Evolutionary conservation across 805 yeast genomes (phyloP).

Genomic region (Komagataella populi): DNA sequence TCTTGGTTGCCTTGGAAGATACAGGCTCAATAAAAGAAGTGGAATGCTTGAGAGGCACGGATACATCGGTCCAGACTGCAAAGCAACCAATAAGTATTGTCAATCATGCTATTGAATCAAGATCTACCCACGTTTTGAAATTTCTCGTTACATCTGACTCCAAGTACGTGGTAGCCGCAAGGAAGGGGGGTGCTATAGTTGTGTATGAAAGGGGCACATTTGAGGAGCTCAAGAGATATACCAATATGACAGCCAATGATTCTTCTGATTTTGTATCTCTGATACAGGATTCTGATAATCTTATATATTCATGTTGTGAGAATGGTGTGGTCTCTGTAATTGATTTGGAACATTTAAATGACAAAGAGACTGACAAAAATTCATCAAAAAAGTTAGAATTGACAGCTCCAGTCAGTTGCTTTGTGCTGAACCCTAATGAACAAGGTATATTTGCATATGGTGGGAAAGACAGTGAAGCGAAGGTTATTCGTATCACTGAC

Average conservation of each 20-base stretch:
- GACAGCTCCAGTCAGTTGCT: constrained; percentile 34
- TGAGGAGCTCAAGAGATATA: constrained; percentile 7
- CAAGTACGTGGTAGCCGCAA: constrained; percentile 24
- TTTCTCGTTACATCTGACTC: constrained; percentile 15
- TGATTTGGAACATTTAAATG: constrained; percentile 7
- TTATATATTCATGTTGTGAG: constrained; percentile 19
- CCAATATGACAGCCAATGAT: constrained; percentile 4
- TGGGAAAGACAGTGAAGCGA: constrained; percentile 72
- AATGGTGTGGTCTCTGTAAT: constrained; percentile 18
- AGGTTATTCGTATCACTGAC: constrained; percentile 24
- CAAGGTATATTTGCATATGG: constrained; percentile 60
- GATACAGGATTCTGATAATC: constrained; percentile 9
- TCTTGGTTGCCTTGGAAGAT: constrained; percentile 53
- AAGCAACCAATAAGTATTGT: constrained; percentile 44
- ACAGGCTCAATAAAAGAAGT: constrained; percentile 55
- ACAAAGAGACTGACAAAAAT: constrained; percentile 4
- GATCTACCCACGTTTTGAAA: constrained; percentile 21
- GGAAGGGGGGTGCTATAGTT: constrained; percentile 27
- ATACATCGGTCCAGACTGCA: constrained; percentile 61
- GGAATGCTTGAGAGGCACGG: constrained; percentile 53
- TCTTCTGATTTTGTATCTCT: constrained; percentile 26
- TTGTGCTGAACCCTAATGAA: constrained; percentile 31
- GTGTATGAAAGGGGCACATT: constrained; percentile 20
- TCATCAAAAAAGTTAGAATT: constrained; percentile 21
- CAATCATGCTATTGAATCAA: constrained; percentile 15